Conservation (phyloP, 495 filamentous ascomycete species). For the Penicillium cosmopolitanum region DNA sequence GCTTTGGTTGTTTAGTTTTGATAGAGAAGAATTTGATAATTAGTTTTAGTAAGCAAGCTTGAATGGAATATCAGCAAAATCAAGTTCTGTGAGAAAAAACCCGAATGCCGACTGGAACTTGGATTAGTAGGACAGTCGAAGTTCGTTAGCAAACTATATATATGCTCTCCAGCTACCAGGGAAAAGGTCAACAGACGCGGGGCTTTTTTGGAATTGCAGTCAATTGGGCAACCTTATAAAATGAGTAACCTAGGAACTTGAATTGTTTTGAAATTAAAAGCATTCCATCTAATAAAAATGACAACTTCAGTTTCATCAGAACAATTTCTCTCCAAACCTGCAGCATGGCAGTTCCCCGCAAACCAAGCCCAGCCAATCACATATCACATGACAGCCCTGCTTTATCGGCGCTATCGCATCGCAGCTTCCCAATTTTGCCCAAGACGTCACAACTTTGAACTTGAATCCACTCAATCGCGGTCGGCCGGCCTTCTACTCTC, state of each 20-base stretch:
- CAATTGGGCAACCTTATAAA: too few relatives aligned
- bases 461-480: slow-evolving; percentile 1
- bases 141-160: background rate
- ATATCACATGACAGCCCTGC: slow-evolving; percentile 26
- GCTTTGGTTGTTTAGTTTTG: too few relatives aligned
- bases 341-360: slow-evolving; percentile 15
- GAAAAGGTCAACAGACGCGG: too few relatives aligned
- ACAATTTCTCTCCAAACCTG: too few relatives aligned
- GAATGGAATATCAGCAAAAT: background rate
- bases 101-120: too few relatives aligned
- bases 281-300: too few relatives aligned
- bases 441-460: slow-evolving; percentile 12
- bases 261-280: too few relatives aligned
- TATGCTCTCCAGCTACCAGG: background rate
- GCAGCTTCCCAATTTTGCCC: slow-evolving; percentile 19
- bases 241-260: too few relatives aligned
- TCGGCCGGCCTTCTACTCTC: background rate
- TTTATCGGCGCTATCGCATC: slow-evolving; percentile 25
- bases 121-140: background rate
- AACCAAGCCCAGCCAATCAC: slow-evolving; percentile 13
- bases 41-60: too few relatives aligned
- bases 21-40: too few relatives aligned
- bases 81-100: background rate
- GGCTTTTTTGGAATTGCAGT: too few relatives aligned
- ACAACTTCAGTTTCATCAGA: too few relatives aligned